A percentile compares a stretch with the other conserved stretches of the same genome.
These are phyloP conservation scores for Acmispon strigosus DNA, from an alignment of 306 rosid species.

Conservation along the genomic window DNA sequence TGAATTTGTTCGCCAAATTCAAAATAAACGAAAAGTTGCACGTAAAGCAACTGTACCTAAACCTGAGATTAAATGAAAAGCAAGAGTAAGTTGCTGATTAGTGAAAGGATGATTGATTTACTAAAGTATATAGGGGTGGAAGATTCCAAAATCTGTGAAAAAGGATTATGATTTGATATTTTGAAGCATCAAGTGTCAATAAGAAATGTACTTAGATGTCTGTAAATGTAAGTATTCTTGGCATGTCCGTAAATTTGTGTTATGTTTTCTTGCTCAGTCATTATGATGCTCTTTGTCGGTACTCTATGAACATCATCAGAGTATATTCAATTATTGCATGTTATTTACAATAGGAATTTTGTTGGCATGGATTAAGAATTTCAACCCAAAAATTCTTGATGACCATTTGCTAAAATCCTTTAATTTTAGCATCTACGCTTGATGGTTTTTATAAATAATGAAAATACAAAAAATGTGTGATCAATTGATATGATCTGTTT, in stretches of 20 bases:
- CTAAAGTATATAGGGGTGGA: not conserved
- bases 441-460: not conserved
- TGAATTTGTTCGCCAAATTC: conserved; percentile 41
- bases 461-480: not conserved
- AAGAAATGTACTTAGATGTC: conserved; percentile 3
- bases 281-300: not conserved
- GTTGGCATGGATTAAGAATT: conserved; percentile 5
- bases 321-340: not conserved
- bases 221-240: conserved; percentile 20
- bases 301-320: not conserved
- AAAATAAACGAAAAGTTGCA: conserved; percentile 34
- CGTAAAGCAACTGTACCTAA: conserved; percentile 18
- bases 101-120: conserved; percentile 10
- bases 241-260: not conserved
- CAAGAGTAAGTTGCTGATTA: conserved; percentile 18
- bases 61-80: conserved; percentile 19
- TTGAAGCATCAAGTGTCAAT: conserved; percentile 15
- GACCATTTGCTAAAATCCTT: not conserved
- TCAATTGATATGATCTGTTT: not conserved
- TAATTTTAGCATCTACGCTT: not conserved
- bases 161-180: conserved; percentile 25
- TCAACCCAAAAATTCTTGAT: not conserved
- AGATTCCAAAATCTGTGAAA: conserved; percentile 19
- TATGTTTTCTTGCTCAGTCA: not conserved
- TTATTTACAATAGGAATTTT: conserved; percentile 6